These are phyloP conservation scores for Pseudoturritis turrita DNA, from an alignment of 345 rosid genomes.

Conservation along the genomic window DNA sequence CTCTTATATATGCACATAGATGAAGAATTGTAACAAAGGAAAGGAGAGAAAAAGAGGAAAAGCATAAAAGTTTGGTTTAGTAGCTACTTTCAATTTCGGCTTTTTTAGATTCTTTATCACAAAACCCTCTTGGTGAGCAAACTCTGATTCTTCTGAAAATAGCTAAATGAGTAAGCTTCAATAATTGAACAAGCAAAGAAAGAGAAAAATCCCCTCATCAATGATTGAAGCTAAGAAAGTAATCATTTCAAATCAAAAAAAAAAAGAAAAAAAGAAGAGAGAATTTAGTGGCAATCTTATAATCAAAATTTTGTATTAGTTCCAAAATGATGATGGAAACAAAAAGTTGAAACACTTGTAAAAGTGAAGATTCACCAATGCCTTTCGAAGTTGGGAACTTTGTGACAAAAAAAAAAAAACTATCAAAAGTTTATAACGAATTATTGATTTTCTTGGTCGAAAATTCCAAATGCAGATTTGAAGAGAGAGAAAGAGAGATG, in stretches of 20 bases:
- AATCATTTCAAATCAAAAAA: constrained; percentile 2
- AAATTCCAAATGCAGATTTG: background rate
- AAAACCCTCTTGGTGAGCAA: constrained; percentile 29
- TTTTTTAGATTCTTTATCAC: background rate
- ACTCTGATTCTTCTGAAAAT: constrained; percentile 39
- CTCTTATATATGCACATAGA: background rate
- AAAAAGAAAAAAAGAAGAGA: background rate
- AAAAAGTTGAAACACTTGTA: background rate
- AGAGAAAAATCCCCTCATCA: background rate
- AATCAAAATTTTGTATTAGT: background rate
- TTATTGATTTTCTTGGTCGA: background rate
- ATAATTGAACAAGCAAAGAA: constrained; percentile 30
- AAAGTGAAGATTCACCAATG: background rate
- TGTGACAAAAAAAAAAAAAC: background rate
- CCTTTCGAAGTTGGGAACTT: background rate
- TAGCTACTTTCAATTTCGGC: background rate
- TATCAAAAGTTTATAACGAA: background rate
- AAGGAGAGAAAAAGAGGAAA: constrained; percentile 18
- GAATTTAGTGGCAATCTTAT: constrained; percentile 7
- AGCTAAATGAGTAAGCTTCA: constrained; percentile 9
- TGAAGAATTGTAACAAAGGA: background rate
- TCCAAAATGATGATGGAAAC: constrained; percentile 7
- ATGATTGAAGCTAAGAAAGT: background rate
- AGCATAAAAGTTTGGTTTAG: background rate
- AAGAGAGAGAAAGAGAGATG: background rate